A percentile compares a stretch with the other conserved stretches of the same genome.
These are phyloP conservation scores for Sugiyamaella japonica DNA, from an alignment of 1,139 yeast genomes.

Conservation along the genomic window DNA sequence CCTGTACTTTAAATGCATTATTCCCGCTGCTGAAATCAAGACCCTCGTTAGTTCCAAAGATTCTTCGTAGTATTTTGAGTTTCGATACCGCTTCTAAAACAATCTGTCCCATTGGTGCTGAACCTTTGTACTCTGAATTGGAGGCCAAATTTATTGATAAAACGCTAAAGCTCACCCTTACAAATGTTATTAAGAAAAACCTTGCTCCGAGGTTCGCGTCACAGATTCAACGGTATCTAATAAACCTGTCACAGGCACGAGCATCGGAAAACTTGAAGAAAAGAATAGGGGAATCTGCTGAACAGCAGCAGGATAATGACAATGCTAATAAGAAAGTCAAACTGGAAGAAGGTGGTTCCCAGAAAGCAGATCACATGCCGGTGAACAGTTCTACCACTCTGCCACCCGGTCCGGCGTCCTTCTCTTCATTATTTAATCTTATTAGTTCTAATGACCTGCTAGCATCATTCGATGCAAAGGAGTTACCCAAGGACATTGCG, in stretches of 20 bases:
- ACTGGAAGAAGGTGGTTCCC: conserved; percentile 25
- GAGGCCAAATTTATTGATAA: conserved; percentile 43
- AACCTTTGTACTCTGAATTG: conserved; percentile 26
- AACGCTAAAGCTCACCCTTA: conserved; percentile 39
- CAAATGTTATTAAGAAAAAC: conserved; percentile 35
- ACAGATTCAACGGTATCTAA: conserved; percentile 38
- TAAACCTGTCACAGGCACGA: conserved; percentile 35
- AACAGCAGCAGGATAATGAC: conserved; percentile 19
- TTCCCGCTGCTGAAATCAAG: conserved; percentile 40
- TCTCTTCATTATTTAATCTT: conserved; percentile 52
- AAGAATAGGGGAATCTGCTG: conserved; percentile 26
- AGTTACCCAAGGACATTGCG: conserved; percentile 64
- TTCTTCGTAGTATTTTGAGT: conserved; percentile 38
- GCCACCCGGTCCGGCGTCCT: conserved; percentile 39
- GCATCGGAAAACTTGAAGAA: conserved; percentile 34
- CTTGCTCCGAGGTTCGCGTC: conserved; percentile 32
- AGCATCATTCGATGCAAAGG: conserved; percentile 66
- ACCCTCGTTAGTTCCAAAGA: conserved; percentile 37
- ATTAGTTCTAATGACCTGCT: conserved; percentile 61
- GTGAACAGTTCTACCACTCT: conserved; percentile 27
- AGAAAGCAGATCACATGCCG: conserved; percentile 23
- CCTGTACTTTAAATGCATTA: conserved; percentile 40
- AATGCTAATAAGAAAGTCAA: conserved; percentile 28
- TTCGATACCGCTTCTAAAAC: conserved; percentile 38
- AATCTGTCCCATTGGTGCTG: conserved; percentile 20